Percentiles rank a stretch among this genome's conserved stretches.
phyloP scores from a whole-genome alignment of 345 rosid species.

The Bretschneidera sinensis region DNA sequence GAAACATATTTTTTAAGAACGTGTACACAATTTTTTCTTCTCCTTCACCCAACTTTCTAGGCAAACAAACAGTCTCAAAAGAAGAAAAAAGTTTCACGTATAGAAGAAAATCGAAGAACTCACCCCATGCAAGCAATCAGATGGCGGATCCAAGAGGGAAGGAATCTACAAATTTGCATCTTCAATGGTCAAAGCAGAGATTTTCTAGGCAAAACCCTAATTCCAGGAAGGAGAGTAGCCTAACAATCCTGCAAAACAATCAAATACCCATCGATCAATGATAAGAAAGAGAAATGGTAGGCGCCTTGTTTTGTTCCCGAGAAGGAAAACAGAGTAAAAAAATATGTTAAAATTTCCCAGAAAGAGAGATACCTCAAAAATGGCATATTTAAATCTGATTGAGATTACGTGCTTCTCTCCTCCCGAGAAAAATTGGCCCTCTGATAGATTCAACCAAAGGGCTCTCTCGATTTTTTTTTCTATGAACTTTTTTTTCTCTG shows the following conservation, averaged over 20 bases:
- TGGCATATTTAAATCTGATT: conserved; percentile 31
- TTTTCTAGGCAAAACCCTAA: conserved; percentile 26
- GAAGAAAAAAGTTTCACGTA: not conserved
- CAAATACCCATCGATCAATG: not conserved
- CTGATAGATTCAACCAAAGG: conserved; percentile 27
- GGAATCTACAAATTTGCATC: conserved; percentile 43
- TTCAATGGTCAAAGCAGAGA: conserved; percentile 31
- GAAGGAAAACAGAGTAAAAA: not conserved
- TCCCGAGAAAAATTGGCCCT: conserved; percentile 21
- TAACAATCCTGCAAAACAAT: conserved; percentile 22
- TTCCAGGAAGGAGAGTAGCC: conserved; percentile 39
- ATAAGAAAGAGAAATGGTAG: not conserved
- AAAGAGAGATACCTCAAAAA: conserved; percentile 36
- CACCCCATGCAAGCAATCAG: conserved; percentile 24
- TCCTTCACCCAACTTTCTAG: not conserved
- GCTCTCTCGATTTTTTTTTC: not conserved
- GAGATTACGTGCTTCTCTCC: conserved; percentile 5
- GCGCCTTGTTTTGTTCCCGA: not conserved
- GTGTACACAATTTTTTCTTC: too few species aligned
- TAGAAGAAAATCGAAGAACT: not conserved
- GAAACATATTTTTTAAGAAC: too few species aligned
- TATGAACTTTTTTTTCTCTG: too few species aligned
- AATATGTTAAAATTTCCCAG: not conserved
- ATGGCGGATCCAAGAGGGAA: conserved; percentile 51
- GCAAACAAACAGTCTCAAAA: not conserved